These are phyloP conservation scores for Aspergillus ochraceoroseus DNA, from an alignment of 2,329 filamentous ascomycete genomes.

Conservation along the genomic window DNA sequence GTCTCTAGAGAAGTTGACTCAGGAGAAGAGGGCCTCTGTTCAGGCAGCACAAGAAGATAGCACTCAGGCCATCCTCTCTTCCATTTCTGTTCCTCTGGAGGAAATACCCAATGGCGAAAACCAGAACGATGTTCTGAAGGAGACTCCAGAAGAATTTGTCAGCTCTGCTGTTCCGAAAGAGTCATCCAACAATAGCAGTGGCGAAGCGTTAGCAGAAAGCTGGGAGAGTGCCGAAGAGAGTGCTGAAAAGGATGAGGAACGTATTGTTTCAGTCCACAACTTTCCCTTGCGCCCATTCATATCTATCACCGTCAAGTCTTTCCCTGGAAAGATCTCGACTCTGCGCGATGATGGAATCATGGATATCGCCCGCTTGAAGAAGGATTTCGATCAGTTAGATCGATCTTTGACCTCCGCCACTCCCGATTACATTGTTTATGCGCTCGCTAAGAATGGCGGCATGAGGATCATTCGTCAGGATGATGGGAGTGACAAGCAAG, in stretches of 20 bases:
- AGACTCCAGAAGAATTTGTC: constrained; percentile 43
- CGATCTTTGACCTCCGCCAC: constrained; percentile 87
- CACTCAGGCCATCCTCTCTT: constrained; percentile 34
- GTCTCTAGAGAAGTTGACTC: constrained; percentile 56
- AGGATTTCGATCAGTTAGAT: constrained; percentile 96
- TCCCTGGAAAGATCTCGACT: constrained; percentile 48
- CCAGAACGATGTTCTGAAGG: constrained; percentile 53
- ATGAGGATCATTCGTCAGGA: constrained; percentile 92
- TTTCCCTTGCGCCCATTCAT: constrained; percentile 97
- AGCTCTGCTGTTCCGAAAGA: constrained; percentile 48
- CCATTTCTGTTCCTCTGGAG: constrained; percentile 30
- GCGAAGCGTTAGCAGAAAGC: constrained; percentile 66
- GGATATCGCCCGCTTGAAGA: constrained; percentile 91
- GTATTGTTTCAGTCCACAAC: constrained; percentile 76
- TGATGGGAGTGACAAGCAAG: constrained; percentile 82
- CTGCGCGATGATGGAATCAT: constrained; percentile 77
- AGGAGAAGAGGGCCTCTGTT: constrained; percentile 45
- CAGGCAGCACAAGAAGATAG: constrained; percentile 34
- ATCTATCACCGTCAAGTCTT: constrained; percentile 64
- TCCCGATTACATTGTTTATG: constrained; percentile 87
- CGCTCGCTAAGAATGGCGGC: constrained; percentile 86
- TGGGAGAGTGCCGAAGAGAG: constrained; percentile 79
- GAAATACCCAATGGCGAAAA: constrained; percentile 48
- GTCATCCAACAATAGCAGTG: constrained; percentile 51
- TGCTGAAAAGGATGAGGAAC: constrained; percentile 61